Evolutionary conservation across 768 basidiomycete genomes (phyloP).

Genomic region (Auriscalpium orientale): DNA sequence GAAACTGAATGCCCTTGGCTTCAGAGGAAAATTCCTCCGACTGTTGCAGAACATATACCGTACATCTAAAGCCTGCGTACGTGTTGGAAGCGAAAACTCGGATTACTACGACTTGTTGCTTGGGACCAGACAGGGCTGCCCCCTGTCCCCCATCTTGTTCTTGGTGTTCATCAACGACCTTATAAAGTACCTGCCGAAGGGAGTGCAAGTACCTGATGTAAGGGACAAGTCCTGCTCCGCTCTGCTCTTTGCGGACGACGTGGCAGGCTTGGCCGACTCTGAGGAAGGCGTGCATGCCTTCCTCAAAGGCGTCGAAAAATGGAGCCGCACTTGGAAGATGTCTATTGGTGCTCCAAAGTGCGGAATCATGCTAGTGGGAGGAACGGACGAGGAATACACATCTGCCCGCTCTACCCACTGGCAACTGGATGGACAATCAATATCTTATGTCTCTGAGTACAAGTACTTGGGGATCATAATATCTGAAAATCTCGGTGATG

Average conservation of each 20-base stretch:
- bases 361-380: background rate
- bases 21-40: constrained; percentile 1
- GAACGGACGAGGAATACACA: background rate
- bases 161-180: constrained; percentile 9
- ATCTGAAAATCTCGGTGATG: constrained; percentile 6
- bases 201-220: background rate
- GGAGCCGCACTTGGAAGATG: background rate
- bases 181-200: background rate
- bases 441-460: constrained; percentile 19
- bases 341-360: background rate
- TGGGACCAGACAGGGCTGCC: constrained; percentile 11
- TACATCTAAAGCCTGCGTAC: background rate
- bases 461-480: constrained; percentile 31
- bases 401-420: background rate
- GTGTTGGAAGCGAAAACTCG: background rate
- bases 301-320: background rate
- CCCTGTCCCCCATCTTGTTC: constrained; percentile 12
- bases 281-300: background rate
- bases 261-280: background rate
- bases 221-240: background rate
- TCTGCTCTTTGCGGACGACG: background rate
- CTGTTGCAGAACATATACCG: background rate
- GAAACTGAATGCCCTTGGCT: constrained; percentile 3
- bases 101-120: background rate
- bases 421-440: background rate